Evolutionary conservation across 208 protist species (phyloP).

Genomic region (Leptomonas pyrrhocoris): DNA sequence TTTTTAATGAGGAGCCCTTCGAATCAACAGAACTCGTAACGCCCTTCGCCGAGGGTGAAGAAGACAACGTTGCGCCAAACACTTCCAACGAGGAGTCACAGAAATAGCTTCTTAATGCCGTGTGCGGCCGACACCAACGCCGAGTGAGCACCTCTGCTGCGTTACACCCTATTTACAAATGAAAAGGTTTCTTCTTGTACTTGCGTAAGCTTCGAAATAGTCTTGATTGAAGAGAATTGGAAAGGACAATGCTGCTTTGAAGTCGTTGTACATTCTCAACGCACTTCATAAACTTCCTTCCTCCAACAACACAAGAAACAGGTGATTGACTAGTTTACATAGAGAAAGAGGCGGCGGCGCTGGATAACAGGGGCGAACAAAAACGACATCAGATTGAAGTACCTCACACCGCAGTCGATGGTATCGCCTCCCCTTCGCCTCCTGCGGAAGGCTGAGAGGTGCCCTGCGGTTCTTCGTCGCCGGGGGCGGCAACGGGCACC

Average conservation of each 20-base stretch:
- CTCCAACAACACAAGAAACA: neutral
- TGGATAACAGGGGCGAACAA: too few species aligned
- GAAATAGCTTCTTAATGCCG: too few species aligned
- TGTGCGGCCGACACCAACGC: too few species aligned
- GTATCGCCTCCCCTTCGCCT: neutral
- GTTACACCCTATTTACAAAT: neutral
- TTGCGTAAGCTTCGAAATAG: neutral
- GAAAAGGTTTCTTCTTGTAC: neutral
- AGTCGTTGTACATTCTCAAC: too few species aligned
- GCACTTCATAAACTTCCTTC: neutral
- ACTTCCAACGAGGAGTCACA: too few species aligned
- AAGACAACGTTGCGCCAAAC: too few species aligned
- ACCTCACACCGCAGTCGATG: neutral
- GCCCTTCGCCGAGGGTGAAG: too few species aligned
- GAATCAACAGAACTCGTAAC: too few species aligned
- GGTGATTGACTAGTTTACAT: neutral
- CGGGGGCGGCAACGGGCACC: slow-evolving; percentile 10
- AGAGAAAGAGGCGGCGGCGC: neutral
- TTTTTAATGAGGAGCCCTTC: too few species aligned
- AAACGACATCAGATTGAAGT: too few species aligned
- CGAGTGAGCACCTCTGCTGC: too few species aligned
- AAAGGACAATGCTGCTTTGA: too few species aligned
- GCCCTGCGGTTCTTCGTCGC: slow-evolving; percentile 7
- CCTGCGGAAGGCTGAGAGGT: neutral
- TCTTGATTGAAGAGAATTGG: neutral